These are phyloP conservation scores for Rhodotorula toruloides DNA, from an alignment of 768 basidiomycete species.

Conservation along the genomic window DNA sequence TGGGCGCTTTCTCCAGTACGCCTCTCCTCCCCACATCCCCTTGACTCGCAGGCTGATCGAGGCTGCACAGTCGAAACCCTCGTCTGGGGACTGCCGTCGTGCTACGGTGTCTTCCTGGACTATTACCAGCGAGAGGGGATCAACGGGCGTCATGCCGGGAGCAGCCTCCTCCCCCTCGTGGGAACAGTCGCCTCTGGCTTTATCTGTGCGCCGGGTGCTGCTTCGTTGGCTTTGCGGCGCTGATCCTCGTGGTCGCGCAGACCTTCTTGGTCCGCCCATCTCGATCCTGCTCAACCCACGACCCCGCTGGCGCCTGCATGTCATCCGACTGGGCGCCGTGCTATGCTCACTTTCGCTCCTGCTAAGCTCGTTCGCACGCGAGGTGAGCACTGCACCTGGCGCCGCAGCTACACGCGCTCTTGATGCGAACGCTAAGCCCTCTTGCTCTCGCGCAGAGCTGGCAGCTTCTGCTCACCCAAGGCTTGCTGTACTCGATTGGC, in stretches of 20 bases:
- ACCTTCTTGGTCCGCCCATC: constrained; percentile 19
- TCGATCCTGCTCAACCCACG: constrained; percentile 16
- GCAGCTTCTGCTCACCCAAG: constrained; percentile 18
- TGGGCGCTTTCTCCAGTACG: constrained; percentile 19
- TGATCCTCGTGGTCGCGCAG: not conserved
- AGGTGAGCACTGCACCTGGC: not conserved
- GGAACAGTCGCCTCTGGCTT: constrained; percentile 5
- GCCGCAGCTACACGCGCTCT: not conserved
- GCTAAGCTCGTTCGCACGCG: not conserved
- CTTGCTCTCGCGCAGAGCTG: constrained; percentile 11
- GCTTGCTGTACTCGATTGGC: constrained; percentile 17
- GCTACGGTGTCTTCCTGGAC: constrained; percentile 20
- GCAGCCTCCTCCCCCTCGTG: constrained; percentile 12
- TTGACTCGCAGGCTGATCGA: not conserved
- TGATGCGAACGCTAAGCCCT: too few species aligned
- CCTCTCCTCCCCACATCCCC: not conserved
- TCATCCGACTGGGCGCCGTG: constrained; percentile 1
- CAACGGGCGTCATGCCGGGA: not conserved
- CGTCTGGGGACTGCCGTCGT: constrained; percentile 21
- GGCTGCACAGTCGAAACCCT: constrained; percentile 9
- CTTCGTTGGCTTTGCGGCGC: rapidly evolving
- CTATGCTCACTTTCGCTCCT: constrained; percentile 2
- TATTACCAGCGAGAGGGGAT: constrained; percentile 5
- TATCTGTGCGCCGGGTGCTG: not conserved
- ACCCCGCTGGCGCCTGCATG: constrained; percentile 10